phyloP scores from a whole-genome alignment of 2,329 filamentous ascomycete genomes.

The Phialophora tarda region DNA sequence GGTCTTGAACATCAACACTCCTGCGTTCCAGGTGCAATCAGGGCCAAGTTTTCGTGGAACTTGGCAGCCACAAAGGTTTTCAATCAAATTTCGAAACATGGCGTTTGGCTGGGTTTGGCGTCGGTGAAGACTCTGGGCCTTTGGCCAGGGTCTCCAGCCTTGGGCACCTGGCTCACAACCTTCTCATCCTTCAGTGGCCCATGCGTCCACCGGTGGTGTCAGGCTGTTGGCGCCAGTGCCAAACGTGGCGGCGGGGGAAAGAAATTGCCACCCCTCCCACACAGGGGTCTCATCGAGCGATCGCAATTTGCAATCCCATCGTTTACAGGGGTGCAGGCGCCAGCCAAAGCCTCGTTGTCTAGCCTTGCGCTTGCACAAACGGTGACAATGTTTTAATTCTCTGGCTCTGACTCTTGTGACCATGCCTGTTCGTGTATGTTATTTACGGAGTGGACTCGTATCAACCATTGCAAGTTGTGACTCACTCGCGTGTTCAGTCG shows the following conservation, averaged over 20 bases:
- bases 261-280: slow-evolving; percentile 18
- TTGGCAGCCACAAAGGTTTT: slow-evolving; percentile 3
- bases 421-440: not conserved
- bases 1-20: not conserved
- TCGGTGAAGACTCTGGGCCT: not conserved
- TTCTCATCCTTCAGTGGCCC: slow-evolving; percentile 11
- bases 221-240: slow-evolving; percentile 17
- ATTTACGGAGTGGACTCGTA: not conserved
- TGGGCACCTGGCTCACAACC: not conserved
- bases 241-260: slow-evolving; percentile 22
- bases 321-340: slow-evolving; percentile 18
- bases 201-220: slow-evolving; percentile 4
- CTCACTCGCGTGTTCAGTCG: not conserved
- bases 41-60: not conserved
- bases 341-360: slow-evolving; percentile 18
- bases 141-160: slow-evolving; percentile 14
- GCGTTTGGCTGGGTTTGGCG: not conserved
- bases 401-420: not conserved
- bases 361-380: slow-evolving; percentile 9
- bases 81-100: slow-evolving; percentile 17
- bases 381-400: not conserved
- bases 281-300: slow-evolving; percentile 14
- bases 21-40: not conserved
- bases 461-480: not conserved
- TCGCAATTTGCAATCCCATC: slow-evolving; percentile 21